Conservation (phyloP, 306 rosid genomes). For the Ammopiptanthus mongolicus region DNA sequence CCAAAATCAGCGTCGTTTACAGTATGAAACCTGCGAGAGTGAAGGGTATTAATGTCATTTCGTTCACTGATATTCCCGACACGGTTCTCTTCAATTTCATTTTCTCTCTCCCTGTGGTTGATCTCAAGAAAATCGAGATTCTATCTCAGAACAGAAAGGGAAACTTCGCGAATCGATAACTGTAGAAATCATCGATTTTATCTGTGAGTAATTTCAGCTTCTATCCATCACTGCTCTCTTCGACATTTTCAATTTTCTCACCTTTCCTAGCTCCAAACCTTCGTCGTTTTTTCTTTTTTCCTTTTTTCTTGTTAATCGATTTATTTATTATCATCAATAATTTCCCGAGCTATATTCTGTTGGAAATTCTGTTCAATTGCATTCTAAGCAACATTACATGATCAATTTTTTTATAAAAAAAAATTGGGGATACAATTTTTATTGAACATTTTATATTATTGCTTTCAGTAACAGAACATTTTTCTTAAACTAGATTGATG, state of each 20-base stretch:
- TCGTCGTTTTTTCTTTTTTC: neutral
- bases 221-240: neutral
- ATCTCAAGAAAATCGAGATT: constrained; percentile 4
- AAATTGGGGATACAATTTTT: constrained; percentile 3
- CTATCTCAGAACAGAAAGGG: neutral
- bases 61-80: neutral
- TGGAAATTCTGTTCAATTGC: neutral
- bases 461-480: neutral
- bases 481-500: neutral
- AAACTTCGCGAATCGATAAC: constrained; percentile 11
- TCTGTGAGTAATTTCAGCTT: constrained; percentile 33
- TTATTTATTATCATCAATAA: neutral
- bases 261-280: no score
- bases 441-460: neutral
- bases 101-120: neutral
- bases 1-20: neutral
- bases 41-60: constrained; percentile 16
- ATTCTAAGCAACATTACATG: neutral
- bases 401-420: neutral
- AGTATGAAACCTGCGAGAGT: neutral
- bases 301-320: neutral
- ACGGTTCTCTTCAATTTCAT: neutral
- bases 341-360: neutral
- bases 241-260: neutral
- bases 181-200: constrained; percentile 13